phyloP scores from a whole-genome alignment of 495 filamentous ascomycete genomes.

The Penicillium nucicola region DNA sequence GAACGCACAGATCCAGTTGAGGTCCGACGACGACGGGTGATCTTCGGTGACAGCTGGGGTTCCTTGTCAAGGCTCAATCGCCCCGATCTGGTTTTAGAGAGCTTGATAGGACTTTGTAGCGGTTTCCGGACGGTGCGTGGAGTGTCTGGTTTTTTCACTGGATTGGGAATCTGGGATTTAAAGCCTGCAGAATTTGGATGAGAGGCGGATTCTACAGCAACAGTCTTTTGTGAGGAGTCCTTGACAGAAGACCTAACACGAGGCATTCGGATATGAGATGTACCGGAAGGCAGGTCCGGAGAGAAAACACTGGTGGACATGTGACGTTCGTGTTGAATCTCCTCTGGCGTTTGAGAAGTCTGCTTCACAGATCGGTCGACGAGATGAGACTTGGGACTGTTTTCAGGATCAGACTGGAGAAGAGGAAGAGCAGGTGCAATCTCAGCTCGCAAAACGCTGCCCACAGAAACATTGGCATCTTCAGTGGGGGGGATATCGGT shows the following conservation, averaged over 20 bases:
- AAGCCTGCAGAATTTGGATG: background rate
- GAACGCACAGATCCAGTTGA: constrained; percentile 37
- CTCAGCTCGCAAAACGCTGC: background rate
- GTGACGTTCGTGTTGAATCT: no score
- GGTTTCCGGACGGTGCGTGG: constrained; percentile 21
- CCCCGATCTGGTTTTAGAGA: constrained; percentile 28
- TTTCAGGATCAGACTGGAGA: no score
- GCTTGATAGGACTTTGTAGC: constrained; percentile 42
- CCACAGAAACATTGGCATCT: background rate
- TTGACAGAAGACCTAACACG: background rate
- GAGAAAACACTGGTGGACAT: no score
- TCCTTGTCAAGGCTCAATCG: constrained; percentile 25
- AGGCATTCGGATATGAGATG: no score
- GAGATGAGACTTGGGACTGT: constrained; percentile 1
- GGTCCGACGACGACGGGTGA: constrained; percentile 21
- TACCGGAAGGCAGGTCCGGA: no score
- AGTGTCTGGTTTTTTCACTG: background rate
- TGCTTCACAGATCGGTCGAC: no score
- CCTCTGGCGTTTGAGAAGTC: no score
- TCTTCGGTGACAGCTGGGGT: background rate
- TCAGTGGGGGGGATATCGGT: background rate
- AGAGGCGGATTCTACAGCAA: background rate
- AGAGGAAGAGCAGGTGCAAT: background rate
- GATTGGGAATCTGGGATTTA: background rate
- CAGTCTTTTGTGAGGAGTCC: background rate